Evolutionary conservation across 306 rosid genomes (phyloP).

Genomic region (Ziziphus jujuba): DNA sequence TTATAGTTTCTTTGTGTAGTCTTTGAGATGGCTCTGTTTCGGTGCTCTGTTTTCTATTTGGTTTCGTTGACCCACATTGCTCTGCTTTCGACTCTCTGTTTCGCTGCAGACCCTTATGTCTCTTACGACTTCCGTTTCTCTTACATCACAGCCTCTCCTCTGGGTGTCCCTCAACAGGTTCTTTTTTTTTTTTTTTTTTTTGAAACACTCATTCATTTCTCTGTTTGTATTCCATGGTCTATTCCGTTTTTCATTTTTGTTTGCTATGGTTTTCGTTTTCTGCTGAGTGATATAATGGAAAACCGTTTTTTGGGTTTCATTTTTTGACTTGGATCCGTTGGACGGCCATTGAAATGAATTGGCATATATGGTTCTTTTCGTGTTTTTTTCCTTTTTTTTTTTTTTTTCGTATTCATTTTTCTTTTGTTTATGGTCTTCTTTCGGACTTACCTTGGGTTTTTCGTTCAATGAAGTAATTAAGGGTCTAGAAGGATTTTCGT

Average conservation of each 20-base stretch:
- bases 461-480: background rate
- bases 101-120: slow-evolving; percentile 58
- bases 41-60: slow-evolving; percentile 34
- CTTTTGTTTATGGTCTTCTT: background rate
- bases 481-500: slow-evolving; percentile 5
- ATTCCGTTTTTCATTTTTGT: slow-evolving; percentile 8
- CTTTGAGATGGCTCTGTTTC: slow-evolving; percentile 36
- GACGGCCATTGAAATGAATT: background rate
- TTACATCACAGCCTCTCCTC: slow-evolving; percentile 70
- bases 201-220: background rate
- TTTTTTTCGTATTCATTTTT: background rate
- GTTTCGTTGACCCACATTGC: slow-evolving; percentile 39
- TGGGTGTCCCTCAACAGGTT: slow-evolving; percentile 83
- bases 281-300: background rate
- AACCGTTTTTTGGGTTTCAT: background rate
- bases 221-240: background rate
- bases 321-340: background rate
- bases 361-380: too few species aligned
- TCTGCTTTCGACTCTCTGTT: slow-evolving; percentile 44
- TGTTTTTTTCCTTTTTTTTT: background rate
- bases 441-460: background rate
- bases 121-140: slow-evolving; percentile 55
- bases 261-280: background rate
- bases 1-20: background rate
- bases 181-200: background rate